Evolutionary conservation across 1,284 basidiomycete genomes (phyloP), one percentile per base, ranked within the genome.

Genomic region (Trametes polyzona): DNA sequence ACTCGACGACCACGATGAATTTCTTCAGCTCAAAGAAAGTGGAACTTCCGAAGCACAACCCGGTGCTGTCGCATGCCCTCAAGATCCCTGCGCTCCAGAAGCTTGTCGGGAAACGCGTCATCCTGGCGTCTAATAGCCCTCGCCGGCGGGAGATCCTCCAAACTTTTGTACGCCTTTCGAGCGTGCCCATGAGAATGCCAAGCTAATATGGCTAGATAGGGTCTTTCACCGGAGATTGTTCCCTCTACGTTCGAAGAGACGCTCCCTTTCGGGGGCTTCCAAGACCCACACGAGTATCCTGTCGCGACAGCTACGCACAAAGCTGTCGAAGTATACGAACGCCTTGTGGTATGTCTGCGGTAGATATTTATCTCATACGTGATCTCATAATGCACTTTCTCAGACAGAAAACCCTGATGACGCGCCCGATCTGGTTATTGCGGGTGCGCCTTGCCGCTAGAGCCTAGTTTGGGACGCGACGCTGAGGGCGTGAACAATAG

Each of bases 221-320:
- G 96, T 16, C 71, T 98, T 29, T 78, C 82, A 42, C 94, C 95
- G 1, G 93, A 97, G 70, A 83, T 97, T 56, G 80, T 97, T 0
- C 92, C 95, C 0, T 96, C 95, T 2, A 91, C 82, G 0, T 98
- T 98, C 64, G 82, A 84, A 35, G 96, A 98, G 73, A 79, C 96
- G 67, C 76, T 98, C 14, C 79, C 84, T 0, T 78, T 90, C 46
- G 75, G 75, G 17, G 81, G 83, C 2, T 98, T 88, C 57, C 84
- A 86, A 24, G 83, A 92, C 61, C 81, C 92, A 16, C 92, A 93
- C 57, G 94, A 97, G 70, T 98, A 99, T 71, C 93, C 96, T 0
- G 92, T 97, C 5, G 88, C 95, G 8, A 98, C 95, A 0, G 94
- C 94, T 2, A 87, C 86, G 1, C 90, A 96, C 64, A 98, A 98